Evolutionary conservation across 257 asterid species (phyloP).

Genomic region (Solanum bulbocastanum): DNA sequence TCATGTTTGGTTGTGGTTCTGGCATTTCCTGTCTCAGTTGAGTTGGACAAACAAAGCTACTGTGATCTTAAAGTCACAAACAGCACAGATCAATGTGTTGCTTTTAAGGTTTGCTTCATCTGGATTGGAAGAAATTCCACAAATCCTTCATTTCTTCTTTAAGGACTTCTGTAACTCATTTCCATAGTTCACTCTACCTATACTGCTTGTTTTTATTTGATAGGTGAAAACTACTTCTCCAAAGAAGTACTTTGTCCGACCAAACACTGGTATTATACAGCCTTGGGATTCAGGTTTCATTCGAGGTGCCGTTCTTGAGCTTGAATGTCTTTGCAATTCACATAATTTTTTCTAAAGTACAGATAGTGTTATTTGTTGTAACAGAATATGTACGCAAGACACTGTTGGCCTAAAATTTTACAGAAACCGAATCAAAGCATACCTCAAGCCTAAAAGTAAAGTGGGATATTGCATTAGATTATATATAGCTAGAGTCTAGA

Average conservation of each 20-base stretch:
- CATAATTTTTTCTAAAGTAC: background rate
- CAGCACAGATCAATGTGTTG: constrained; percentile 61
- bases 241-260: constrained; percentile 78
- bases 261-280: constrained; percentile 61
- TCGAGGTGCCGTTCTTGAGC: constrained; percentile 43
- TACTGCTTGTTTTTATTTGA: background rate
- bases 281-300: constrained; percentile 68
- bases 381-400: background rate
- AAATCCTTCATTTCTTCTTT: background rate
- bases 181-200: background rate
- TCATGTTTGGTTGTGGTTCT: background rate
- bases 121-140: background rate
- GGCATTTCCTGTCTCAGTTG: constrained; percentile 34
- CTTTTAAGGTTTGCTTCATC: constrained; percentile 53
- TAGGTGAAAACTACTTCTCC: constrained; percentile 93
- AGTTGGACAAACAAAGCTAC: constrained; percentile 69
- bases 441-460: background rate
- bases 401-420: background rate
- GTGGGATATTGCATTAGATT: background rate
- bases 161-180: background rate
- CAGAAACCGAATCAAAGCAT: background rate
- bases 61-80: constrained; percentile 76
- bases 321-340: background rate
- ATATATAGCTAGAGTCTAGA: background rate
- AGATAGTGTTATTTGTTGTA: background rate